Base-by-base conservation (phyloP, 2,329 filamentous ascomycete species). In the Daldinia sp. region DNA sequence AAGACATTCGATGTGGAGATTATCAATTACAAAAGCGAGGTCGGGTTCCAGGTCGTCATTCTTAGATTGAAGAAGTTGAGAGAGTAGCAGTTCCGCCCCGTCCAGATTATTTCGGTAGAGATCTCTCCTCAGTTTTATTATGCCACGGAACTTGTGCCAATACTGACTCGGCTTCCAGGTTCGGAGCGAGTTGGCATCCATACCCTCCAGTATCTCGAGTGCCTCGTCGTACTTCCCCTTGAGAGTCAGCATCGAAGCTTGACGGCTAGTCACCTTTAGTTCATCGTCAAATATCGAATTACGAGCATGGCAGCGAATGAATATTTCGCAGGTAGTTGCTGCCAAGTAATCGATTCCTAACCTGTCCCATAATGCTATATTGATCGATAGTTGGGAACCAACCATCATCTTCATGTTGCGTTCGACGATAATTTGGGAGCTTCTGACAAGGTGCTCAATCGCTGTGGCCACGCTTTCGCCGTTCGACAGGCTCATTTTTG, bases 141-240 rank as follows among this genome's bases (percentile, higher is more conserved):
- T 82, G 3, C 85, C 88, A 11, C 86, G 82, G 72, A 89, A 90
- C 57, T 87, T 87, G 66, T 85, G 80, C 80, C 90, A 87, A 72
- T 90, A 89, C 69, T 96, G 92, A 66, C 90, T 88, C 15, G 90
- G 84, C 75, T 93, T 96, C 74, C 94, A 85, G 0, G 91, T 89
- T 3, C 90, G 87, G 35, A 91, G 81, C 3, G 84, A 80, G 60
- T 89, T 85, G 2, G 83, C 79, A 51, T 89, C 83, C 15, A 93
- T 73, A 25, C 80, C 78, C 54, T 89, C 83, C 45, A 94, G 79
- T 23, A 82, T 80, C 10, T 80, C 77, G 53, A 89, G 81, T 0
- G 90, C 92, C 50, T 90, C 84, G 19, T 88, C 85, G 72, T 93
- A 96, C 29, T 82, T 83, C 1, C 94, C 94, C 47, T 80, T 83